These are phyloP conservation scores for Bauhinia variegata DNA, from an alignment of 306 rosid species.

Conservation along the genomic window DNA sequence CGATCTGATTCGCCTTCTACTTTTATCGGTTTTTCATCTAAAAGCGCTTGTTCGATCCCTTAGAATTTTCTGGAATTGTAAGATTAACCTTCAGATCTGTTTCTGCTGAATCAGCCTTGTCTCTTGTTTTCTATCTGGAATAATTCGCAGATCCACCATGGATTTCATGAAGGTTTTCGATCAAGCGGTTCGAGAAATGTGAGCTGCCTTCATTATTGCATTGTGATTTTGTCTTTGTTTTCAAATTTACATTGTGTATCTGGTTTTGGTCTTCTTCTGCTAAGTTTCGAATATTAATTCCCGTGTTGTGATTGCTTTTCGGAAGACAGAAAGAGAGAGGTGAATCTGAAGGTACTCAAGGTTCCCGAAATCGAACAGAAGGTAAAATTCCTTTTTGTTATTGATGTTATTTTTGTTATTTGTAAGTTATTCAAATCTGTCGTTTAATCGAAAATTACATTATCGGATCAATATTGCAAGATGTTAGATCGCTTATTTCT, in stretches of 20 bases:
- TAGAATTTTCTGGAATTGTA: slow-evolving; percentile 6
- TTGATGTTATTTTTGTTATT: background rate
- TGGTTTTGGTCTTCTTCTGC: background rate
- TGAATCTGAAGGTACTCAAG: slow-evolving; percentile 95
- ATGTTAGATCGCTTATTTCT: slow-evolving; percentile 1
- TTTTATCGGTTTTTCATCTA: background rate
- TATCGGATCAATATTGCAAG: no score
- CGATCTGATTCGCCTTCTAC: no score
- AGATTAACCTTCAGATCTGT: slow-evolving; percentile 2
- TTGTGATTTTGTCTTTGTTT: slow-evolving; percentile 10
- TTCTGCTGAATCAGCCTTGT: slow-evolving; percentile 15
- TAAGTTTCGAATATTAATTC: slow-evolving; percentile 24
- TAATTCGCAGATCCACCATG: slow-evolving; percentile 68
- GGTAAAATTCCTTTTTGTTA: slow-evolving; percentile 48
- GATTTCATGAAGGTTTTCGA: slow-evolving; percentile 99
- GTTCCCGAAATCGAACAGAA: slow-evolving; percentile 99
- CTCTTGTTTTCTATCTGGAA: no score
- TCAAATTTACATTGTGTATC: background rate
- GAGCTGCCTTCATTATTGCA: slow-evolving; percentile 35
- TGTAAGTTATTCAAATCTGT: background rate
- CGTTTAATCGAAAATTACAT: slow-evolving; percentile 7
- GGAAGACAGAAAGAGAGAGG: slow-evolving; percentile 90
- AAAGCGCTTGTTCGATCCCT: slow-evolving; percentile 29
- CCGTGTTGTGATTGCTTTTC: slow-evolving; percentile 27
- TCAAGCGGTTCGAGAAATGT: slow-evolving; percentile 99